Conservation (phyloP, 129 eudicot species). For the Artemisia argyi region DNA sequence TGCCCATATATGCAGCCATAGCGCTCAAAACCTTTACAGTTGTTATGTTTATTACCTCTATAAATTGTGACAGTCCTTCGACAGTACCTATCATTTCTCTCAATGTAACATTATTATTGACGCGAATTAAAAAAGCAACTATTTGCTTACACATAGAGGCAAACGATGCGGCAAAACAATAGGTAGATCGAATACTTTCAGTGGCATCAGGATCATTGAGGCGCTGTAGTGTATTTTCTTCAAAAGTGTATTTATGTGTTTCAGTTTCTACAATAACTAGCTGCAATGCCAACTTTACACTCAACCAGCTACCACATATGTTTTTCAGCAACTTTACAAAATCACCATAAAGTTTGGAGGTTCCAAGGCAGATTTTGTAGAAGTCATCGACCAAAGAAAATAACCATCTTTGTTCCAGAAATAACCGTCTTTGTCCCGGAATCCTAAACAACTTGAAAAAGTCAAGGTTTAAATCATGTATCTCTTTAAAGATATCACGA, state of each 20-base stretch:
- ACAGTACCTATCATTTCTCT: background rate
- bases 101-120: no score
- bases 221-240: background rate
- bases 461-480: no score
- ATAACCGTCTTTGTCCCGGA: no score
- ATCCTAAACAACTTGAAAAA: no score
- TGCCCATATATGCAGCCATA: conserved; percentile 8
- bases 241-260: background rate
- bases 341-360: no score
- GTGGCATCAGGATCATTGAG: background rate
- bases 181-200: background rate
- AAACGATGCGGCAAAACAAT: background rate
- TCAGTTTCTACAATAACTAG: background rate
- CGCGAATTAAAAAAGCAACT: no score
- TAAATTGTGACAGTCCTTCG: background rate
- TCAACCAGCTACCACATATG: background rate
- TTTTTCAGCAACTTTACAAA: background rate
- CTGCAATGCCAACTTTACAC: background rate
- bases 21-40: background rate
- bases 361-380: no score
- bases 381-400: no score
- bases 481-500: no score
- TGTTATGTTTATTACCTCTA: background rate
- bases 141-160: background rate
- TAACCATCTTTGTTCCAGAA: no score